These are phyloP conservation scores for Syzygium aqueum DNA, from an alignment of 345 rosid genomes.

Conservation along the genomic window DNA sequence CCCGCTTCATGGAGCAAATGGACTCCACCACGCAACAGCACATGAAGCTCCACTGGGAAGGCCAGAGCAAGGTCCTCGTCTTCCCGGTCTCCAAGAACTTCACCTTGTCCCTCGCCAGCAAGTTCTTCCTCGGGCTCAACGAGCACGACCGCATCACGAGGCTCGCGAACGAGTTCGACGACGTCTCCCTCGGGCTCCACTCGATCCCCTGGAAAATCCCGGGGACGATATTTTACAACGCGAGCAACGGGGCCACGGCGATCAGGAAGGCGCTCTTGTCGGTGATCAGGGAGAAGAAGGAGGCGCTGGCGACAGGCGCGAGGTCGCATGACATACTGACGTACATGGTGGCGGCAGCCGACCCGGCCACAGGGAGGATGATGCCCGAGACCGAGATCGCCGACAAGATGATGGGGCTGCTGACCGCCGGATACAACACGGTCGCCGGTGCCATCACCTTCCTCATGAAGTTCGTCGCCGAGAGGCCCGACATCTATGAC, in stretches of 20 bases:
- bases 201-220: conserved; percentile 25
- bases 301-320: conserved; percentile 9
- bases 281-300: conserved; percentile 29
- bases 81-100: conserved; percentile 23
- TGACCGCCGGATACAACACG: conserved; percentile 42
- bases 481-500: conserved; percentile 28
- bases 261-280: conserved; percentile 15
- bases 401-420: conserved; percentile 38
- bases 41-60: conserved; percentile 25
- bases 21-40: conserved; percentile 29
- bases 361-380: conserved; percentile 15
- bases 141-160: conserved; percentile 22
- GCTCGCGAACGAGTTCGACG: conserved; percentile 25
- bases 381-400: conserved; percentile 42
- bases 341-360: conserved; percentile 21
- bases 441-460: conserved; percentile 38
- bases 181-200: conserved; percentile 27
- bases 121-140: conserved; percentile 30
- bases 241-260: conserved; percentile 15
- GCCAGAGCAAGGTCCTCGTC: conserved; percentile 12
- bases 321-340: conserved; percentile 20
- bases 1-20: conserved; percentile 23
- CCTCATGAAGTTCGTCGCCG: conserved; percentile 45
- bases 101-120: conserved; percentile 34
- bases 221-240: conserved; percentile 22